Evolutionary conservation across 2,329 filamentous ascomycete genomes (phyloP), one percentile per base, ranked within the genome.

Genomic region (Leptographium radiaticola): DNA sequence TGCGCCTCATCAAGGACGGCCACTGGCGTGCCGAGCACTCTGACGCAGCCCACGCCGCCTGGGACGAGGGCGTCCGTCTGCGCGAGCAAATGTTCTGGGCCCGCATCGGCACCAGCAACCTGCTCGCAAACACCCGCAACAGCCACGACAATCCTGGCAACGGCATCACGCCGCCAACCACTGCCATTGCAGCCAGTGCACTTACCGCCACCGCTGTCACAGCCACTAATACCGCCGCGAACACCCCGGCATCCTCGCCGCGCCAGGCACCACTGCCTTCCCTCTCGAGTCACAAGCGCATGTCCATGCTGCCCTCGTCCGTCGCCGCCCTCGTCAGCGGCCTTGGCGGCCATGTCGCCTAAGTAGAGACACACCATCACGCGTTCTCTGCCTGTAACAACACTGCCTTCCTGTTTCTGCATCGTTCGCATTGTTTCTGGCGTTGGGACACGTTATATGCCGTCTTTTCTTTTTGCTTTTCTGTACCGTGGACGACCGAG

Each of bases 21-120:
- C 86, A 95, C 63, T 93, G 93, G 83, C 82, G 87, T 51, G 84
- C 86, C 13, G 87, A 90, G 48, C 87, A 86, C 54, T 80, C 86
- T 42, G 88, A 93, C 50, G 87, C 89, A 38, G 88, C 94, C 68
- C 88, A 86, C 64, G 80, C 82, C 33, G 89, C 89, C 0, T 98
- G 93, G 93, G 91, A 97, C 65, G 93, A 98, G 71, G 89, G 89
- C 55, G 86, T 96, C 12, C 81, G 86, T 34, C 70, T 97, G 49
- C 78, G 93, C 51, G 93, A 98, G 67, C 84, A 91, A 61, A 95
- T 98, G 86, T 98, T 98, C 66, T 98, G 93, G 93, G 82, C 87
- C 51, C 80, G 93, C 53, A 81, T 98, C 52, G 91, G 91, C 31
- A 20, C 18, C 40, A 47, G 43, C 30, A 49, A 47, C 12, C 1